These are phyloP conservation scores for Populus nigra DNA, from an alignment of 345 rosid species.

Conservation along the genomic window DNA sequence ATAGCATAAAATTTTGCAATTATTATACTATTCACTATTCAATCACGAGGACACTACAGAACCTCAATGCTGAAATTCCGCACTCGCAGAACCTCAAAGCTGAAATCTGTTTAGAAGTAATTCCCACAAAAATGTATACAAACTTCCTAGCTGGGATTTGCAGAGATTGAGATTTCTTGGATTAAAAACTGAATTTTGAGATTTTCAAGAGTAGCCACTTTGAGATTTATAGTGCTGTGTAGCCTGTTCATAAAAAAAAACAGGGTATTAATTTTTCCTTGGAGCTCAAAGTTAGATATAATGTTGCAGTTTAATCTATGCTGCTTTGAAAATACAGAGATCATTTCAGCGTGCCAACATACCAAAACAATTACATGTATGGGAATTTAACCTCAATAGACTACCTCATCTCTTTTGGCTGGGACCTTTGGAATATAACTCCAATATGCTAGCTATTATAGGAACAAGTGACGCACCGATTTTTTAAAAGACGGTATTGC, in stretches of 20 bases:
- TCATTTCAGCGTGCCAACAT: not conserved
- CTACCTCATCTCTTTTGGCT: not conserved
- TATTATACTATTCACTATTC: not conserved
- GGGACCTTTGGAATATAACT: not conserved
- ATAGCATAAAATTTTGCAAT: not conserved
- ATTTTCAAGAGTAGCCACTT: not conserved
- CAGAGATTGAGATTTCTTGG: not conserved
- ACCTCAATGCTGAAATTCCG: not conserved
- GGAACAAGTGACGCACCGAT: not conserved
- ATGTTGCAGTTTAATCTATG: not conserved
- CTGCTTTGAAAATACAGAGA: not conserved
- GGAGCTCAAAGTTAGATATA: not conserved
- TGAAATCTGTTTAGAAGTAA: not conserved
- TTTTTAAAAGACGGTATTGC: not conserved
- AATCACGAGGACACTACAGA: not conserved
- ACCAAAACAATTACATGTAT: not conserved
- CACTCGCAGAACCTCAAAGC: not conserved
- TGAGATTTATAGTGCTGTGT: not conserved
- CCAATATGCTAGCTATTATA: not conserved
- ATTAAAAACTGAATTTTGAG: too few relatives aligned
- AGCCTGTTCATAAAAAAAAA: not conserved
- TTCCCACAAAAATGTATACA: not conserved
- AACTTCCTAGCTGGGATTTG: not conserved
- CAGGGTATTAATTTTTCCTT: not conserved
- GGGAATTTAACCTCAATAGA: not conserved